Conservation (phyloP, 2,329 filamentous ascomycete genomes). For the Colletotrichum paranaense region DNA sequence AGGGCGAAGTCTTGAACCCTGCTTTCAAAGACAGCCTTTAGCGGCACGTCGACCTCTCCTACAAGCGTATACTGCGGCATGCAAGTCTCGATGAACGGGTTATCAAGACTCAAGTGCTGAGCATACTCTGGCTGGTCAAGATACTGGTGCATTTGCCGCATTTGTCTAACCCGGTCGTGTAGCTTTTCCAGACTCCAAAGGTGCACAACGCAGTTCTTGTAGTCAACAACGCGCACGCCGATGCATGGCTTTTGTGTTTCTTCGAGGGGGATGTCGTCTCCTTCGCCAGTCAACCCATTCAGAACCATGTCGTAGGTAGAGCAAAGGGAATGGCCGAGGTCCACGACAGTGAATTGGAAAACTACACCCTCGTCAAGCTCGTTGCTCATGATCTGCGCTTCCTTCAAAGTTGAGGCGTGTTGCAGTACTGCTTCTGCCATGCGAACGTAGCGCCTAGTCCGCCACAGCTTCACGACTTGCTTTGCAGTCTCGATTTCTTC, state of each 20-base stretch:
- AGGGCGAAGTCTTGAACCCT: slow-evolving; percentile 93
- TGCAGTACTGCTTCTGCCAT: slow-evolving; percentile 95
- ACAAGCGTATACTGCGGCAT: slow-evolving; percentile 94
- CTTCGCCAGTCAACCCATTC: slow-evolving; percentile 88
- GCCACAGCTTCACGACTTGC: slow-evolving; percentile 79
- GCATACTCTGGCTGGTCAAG: slow-evolving; percentile 95
- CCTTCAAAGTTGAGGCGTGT: slow-evolving; percentile 88
- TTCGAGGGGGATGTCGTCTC: slow-evolving; percentile 84
- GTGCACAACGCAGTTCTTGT: slow-evolving; percentile 85
- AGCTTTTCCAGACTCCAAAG: slow-evolving; percentile 97
- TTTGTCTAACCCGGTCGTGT: slow-evolving; percentile 84
- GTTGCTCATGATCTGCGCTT: slow-evolving; percentile 98
- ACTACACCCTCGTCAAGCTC: slow-evolving; percentile 92
- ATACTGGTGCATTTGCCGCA: slow-evolving; percentile 98
- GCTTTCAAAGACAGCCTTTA: slow-evolving; percentile 93
- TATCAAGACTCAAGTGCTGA: slow-evolving; percentile 91
- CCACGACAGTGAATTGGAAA: slow-evolving; percentile 94
- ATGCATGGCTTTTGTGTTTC: slow-evolving; percentile 89
- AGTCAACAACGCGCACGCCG: slow-evolving; percentile 90
- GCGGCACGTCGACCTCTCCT: slow-evolving; percentile 91
- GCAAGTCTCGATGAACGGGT: slow-evolving; percentile 91
- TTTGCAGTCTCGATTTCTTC: slow-evolving; percentile 79
- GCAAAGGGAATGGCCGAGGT: slow-evolving; percentile 86
- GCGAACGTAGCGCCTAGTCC: slow-evolving; percentile 84
- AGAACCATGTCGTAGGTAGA: slow-evolving; percentile 98